Evolutionary conservation across 1,284 basidiomycete genomes (phyloP).

Genomic region (Cutaneotrichosporon daszewskae): DNA sequence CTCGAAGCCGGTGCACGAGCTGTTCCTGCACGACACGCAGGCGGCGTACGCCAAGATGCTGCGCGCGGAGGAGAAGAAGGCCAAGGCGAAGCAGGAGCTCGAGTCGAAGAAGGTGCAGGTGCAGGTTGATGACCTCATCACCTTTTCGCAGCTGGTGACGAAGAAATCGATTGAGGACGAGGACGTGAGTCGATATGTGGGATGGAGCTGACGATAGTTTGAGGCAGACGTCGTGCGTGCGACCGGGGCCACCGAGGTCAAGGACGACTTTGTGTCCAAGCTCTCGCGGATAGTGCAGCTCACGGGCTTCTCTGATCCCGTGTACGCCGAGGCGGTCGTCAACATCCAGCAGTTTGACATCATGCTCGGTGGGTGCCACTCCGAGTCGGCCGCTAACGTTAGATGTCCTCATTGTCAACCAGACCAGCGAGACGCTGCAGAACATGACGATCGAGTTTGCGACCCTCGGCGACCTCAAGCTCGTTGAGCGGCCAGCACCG

Average conservation of each 20-base stretch:
- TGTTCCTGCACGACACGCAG: slow-evolving; percentile 91
- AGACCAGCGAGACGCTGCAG: slow-evolving; percentile 88
- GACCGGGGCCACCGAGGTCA: slow-evolving; percentile 74
- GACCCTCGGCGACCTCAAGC: slow-evolving; percentile 92
- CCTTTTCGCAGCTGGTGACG: slow-evolving; percentile 92
- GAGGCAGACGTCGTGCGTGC: slow-evolving; percentile 77
- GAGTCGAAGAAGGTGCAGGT: slow-evolving; percentile 66
- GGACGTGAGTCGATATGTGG: too few relatives aligned
- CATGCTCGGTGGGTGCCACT: slow-evolving; percentile 52
- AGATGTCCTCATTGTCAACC: slow-evolving; percentile 95
- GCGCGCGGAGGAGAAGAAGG: slow-evolving; percentile 83
- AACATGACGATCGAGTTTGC: slow-evolving; percentile 97
- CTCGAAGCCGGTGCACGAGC: slow-evolving; percentile 62
- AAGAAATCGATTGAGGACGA: slow-evolving; percentile 74
- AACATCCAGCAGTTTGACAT: slow-evolving; percentile 99
- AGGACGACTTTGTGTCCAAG: slow-evolving; percentile 96
- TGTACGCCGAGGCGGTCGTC: slow-evolving; percentile 97
- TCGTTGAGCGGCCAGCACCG: slow-evolving; percentile 88
- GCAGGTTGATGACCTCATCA: slow-evolving; percentile 88
- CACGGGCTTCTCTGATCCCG: slow-evolving; percentile 96
- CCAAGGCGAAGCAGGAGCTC: slow-evolving; percentile 79
- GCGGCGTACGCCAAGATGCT: slow-evolving; percentile 93
- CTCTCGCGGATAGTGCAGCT: slow-evolving; percentile 91
- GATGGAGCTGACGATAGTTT: too few relatives aligned
- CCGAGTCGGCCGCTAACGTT: neutral